Base-by-base conservation (phyloP, 176 grass and related monocot species). In the Aegilops sharonensis region DNA sequence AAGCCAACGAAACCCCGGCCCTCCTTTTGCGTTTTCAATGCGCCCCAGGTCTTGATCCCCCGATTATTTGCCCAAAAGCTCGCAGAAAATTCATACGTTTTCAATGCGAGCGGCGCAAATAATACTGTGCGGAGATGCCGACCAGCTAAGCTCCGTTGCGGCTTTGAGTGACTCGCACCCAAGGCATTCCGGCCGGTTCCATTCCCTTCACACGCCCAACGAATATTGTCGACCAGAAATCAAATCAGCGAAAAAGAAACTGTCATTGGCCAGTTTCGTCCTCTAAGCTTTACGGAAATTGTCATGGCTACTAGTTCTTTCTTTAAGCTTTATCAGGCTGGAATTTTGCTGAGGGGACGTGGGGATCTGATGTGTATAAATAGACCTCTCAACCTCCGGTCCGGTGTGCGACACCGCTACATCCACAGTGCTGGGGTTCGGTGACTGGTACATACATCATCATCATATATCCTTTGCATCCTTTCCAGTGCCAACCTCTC, bases 121-220 rank as follows among this genome's bases (percentile, higher is more conserved):
- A 54, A n/a, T 2, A 77, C 70, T 64, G 52, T 64, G 1, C 52
- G 8, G 32, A 87, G 73, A 83, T 78, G 85, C 79, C 57, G 9
- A 35, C 59, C 85, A 79, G 89, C 89, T 86, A 60, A 27, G 66
- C 75, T 29, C 79, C 52, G n/a, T 5, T 42, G 68, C 8, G 72
- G 88, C 89, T 84, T 90, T 90, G 85, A 87, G 80, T 87, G 85
- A 79, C 67, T 59, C 80, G 67, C 56, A 8, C 34, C 66, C 11
- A 90, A 87, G 80, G 11, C 79, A 84, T 83, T 79, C 42, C 56
- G 52, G 1, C 17, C 42, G 78, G 78, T 72, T 39, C 80, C 66
- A 74, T 87, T 68, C 73, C 54, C 81, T 80, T 84, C 89, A 67
- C 42, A 45, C 21, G 0, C 20, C 14, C 3, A 37, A 37, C 0